Percentiles rank a stretch among this genome's conserved stretches.
Conservation (phyloP, 208 protist species). For the Trichomonas gallinae region DNA sequence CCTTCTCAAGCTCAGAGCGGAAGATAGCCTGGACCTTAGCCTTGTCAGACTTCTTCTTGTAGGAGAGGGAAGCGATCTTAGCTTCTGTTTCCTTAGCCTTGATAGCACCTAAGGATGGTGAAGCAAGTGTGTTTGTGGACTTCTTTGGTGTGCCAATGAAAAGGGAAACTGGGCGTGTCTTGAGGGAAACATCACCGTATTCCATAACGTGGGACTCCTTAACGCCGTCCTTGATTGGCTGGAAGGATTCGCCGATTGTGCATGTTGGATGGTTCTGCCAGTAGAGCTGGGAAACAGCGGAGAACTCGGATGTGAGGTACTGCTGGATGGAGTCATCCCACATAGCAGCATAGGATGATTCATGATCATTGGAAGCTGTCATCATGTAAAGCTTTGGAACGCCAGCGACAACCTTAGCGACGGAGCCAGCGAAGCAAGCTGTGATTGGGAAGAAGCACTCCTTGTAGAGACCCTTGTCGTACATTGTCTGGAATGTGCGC, state of each 20-base stretch:
- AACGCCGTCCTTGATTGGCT: not conserved
- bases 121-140: not conserved
- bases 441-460: not conserved
- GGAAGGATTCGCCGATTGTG: not conserved
- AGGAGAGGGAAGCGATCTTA: not conserved
- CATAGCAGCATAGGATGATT: not conserved
- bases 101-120: not conserved
- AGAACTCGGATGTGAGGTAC: not conserved
- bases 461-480: not conserved
- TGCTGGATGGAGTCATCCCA: not conserved
- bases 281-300: not conserved
- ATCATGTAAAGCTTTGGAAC: not conserved
- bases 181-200: not conserved
- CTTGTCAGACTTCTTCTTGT: not conserved
- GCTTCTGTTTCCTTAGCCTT: not conserved
- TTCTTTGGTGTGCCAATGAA: not conserved
- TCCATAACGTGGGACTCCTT: not conserved
- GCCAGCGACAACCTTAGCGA: not conserved
- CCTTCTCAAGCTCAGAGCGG: not conserved
- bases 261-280: not conserved
- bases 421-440: not conserved
- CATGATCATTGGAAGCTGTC: not conserved
- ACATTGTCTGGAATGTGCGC: not conserved
- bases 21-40: not conserved
- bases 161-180: not conserved